These are phyloP conservation scores for Quercus cerris DNA, from an alignment of 306 rosid genomes.

Conservation along the genomic window DNA sequence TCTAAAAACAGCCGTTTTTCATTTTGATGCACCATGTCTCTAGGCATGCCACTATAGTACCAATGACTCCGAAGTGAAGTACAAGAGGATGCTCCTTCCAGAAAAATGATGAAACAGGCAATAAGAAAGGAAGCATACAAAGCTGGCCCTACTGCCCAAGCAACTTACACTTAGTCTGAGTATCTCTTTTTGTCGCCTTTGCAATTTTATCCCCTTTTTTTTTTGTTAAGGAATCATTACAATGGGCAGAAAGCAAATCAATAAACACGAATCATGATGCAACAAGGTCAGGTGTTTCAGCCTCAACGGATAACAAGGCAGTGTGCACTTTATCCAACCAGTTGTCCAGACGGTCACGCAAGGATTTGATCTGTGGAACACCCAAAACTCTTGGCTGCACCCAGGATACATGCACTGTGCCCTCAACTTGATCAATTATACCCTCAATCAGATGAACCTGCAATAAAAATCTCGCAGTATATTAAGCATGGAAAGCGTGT, in stretches of 20 bases:
- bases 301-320: slow-evolving; percentile 87
- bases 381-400: slow-evolving; percentile 99
- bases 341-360: slow-evolving; percentile 73
- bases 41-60: slow-evolving; percentile 52
- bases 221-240: slow-evolving; percentile 44
- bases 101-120: slow-evolving; percentile 48
- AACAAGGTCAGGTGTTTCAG: slow-evolving; percentile 95
- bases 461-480: not conserved
- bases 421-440: slow-evolving; percentile 93
- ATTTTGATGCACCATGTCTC: slow-evolving; percentile 44
- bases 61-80: slow-evolving; percentile 54
- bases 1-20: slow-evolving; percentile 40
- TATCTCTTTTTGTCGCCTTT: slow-evolving; percentile 29
- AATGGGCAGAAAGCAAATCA: slow-evolving; percentile 35
- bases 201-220: slow-evolving; percentile 25
- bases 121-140: slow-evolving; percentile 40
- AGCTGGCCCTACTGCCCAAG: slow-evolving; percentile 43
- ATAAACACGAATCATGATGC: slow-evolving; percentile 54
- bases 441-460: slow-evolving; percentile 99
- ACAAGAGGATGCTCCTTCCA: slow-evolving; percentile 48
- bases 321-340: slow-evolving; percentile 89
- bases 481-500: not conserved
- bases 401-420: slow-evolving; percentile 94
- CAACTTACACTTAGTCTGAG: slow-evolving; percentile 29
- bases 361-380: slow-evolving; percentile 80